Percentiles rank a stretch among this genome's conserved stretches.
Conservation (phyloP, 495 filamentous ascomycete species). For the Aspergillus incahuasiensis region DNA sequence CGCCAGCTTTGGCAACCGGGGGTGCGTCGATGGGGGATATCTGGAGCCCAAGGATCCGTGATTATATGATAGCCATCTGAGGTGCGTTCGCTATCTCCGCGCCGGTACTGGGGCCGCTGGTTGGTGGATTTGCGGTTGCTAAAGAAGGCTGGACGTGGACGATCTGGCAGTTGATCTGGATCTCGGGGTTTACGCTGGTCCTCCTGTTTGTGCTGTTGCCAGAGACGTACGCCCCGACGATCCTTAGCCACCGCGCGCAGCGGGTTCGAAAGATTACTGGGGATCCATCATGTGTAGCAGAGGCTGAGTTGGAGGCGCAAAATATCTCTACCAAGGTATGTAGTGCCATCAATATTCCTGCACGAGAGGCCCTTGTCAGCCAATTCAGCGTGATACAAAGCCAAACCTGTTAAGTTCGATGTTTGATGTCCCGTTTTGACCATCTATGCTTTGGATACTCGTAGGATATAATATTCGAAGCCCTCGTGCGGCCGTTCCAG, state of each 20-base stretch:
- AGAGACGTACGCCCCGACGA: conserved; percentile 54
- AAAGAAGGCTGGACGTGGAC: conserved; percentile 45
- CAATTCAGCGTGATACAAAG: no score
- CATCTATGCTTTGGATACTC: no score
- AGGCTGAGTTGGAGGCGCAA: conserved; percentile 26
- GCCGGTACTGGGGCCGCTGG: conserved; percentile 40
- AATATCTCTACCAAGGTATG: no score
- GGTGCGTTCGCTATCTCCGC: conserved; percentile 32
- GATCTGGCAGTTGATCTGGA: conserved; percentile 47
- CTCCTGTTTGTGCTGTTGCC: conserved; percentile 50
- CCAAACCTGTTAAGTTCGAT: no score
- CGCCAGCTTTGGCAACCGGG: conserved; percentile 44
- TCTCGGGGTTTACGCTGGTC: conserved; percentile 41
- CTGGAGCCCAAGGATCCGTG: conserved; percentile 21
- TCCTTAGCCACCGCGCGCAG: conserved; percentile 49
- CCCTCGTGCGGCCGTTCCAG: conserved; percentile 39
- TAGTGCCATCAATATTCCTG: no score
- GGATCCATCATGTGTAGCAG: conserved; percentile 24
- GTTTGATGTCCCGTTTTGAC: no score
- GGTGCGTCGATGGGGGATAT: conserved; percentile 33
- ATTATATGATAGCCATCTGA: conserved; percentile 36
- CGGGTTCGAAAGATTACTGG: conserved; percentile 43
- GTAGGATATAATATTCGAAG: conserved; percentile 36
- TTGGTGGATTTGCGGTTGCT: conserved; percentile 36
- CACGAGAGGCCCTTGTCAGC: no score